These are phyloP conservation scores for Magnusiomyces fungicola DNA, from an alignment of 1,139 yeast species.

Conservation along the genomic window DNA sequence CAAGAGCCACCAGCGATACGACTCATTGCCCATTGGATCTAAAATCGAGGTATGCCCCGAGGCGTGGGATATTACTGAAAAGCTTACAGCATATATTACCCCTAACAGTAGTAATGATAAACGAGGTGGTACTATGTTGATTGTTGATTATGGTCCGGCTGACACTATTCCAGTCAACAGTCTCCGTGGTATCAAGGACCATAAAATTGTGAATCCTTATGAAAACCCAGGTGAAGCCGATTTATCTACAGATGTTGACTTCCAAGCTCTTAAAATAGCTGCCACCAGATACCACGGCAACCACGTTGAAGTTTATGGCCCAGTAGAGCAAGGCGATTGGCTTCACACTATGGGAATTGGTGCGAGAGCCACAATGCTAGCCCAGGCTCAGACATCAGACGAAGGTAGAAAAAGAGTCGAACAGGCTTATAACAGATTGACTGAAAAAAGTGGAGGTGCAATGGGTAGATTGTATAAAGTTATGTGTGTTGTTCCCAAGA, in stretches of 20 bases:
- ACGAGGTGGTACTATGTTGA: slow-evolving; percentile 56
- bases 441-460: slow-evolving; percentile 50
- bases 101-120: slow-evolving; percentile 38
- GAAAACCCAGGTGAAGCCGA: slow-evolving; percentile 72
- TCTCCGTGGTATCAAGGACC: slow-evolving; percentile 66
- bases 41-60: slow-evolving; percentile 73
- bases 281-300: slow-evolving; percentile 27
- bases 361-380: slow-evolving; percentile 45
- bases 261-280: slow-evolving; percentile 45
- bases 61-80: slow-evolving; percentile 43
- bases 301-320: slow-evolving; percentile 41
- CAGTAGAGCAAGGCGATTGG: slow-evolving; percentile 76
- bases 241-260: slow-evolving; percentile 79
- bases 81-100: slow-evolving; percentile 29
- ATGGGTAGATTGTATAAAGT: slow-evolving; percentile 81
- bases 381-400: slow-evolving; percentile 27
- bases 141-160: slow-evolving; percentile 72
- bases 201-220: slow-evolving; percentile 73
- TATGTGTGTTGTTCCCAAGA: slow-evolving; percentile 51
- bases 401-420: slow-evolving; percentile 39
- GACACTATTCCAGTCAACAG: slow-evolving; percentile 59
- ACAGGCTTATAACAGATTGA: slow-evolving; percentile 55
- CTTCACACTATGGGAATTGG: slow-evolving; percentile 71
- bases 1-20: slow-evolving; percentile 44
- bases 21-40: slow-evolving; percentile 48